Evolutionary conservation across 2,329 filamentous ascomycete species (phyloP), one percentile per base, ranked within the genome.

Genomic region (Fusarium continuum): DNA sequence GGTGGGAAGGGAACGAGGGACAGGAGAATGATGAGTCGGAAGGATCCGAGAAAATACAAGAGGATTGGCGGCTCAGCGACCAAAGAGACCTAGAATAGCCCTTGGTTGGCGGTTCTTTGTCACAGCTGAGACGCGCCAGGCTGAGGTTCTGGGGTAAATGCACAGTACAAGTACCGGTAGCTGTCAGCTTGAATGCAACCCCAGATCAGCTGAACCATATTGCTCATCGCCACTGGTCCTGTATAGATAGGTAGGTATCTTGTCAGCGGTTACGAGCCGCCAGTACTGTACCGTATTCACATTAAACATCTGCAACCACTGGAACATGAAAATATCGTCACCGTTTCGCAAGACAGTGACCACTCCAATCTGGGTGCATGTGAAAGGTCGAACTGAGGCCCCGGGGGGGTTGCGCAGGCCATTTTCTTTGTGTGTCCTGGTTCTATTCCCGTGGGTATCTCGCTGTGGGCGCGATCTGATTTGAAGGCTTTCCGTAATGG

Each of bases 1-100:
- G 92, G 92, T 10, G 92, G 92, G 2, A 92, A 90, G 74, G 91
- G 91, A 2, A 93, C 91, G n/a, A 80, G 91, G 59, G 90, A 93
- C 72, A 85, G 82, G 74, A 78, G 77, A 26, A 78, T 83, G 70
- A 93, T 93, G 91, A 91, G 87, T 69, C 82, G 88, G 57, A 92
- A 92, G 76, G 90, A 92, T 75, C 88, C 88, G 71, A 83, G 90
- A 70, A 92, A 92, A 80, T 88, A 87, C 73, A 89, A 88, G 73
- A 81, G 89, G 46, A 72, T 85, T 34, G 85, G 84, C 10, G 73
- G 70, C 16, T 64, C 65, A 23, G 61, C 59, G 31, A 45, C 62
- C 32, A 67, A 68, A 61, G 67, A 67, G 43, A 48, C 34, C 28
- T 57, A 67, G 38, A 31, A 17, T 23, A 48, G 48, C n/a, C 22